Evolutionary conservation across 805 yeast genomes (phyloP).

Genomic region (Candida koratica): DNA sequence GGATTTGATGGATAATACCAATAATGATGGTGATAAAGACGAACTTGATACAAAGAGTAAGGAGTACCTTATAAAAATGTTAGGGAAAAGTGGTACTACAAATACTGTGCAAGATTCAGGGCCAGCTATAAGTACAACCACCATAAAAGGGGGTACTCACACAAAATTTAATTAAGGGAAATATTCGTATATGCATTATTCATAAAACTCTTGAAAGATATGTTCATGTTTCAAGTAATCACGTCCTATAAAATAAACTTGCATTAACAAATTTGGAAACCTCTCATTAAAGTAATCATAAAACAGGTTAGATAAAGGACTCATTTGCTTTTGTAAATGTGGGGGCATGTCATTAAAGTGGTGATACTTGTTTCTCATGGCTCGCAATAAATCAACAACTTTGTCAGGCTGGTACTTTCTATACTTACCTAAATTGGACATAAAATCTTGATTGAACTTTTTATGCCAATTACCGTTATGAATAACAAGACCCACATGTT

Average conservation of each 20-base stretch:
- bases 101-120: conserved; percentile 15
- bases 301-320: conserved; percentile 81
- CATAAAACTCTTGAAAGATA: conserved; percentile 41
- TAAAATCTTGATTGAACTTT: conserved; percentile 65
- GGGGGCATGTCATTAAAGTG: conserved; percentile 88
- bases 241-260: conserved; percentile 60
- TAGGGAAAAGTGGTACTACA: conserved; percentile 29
- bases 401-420: conserved; percentile 79
- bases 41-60: conserved; percentile 30
- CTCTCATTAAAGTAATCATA: conserved; percentile 66
- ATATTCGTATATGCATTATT: conserved; percentile 12
- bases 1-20: conserved; percentile 25
- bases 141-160: conserved; percentile 32
- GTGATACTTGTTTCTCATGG: conserved; percentile 88
- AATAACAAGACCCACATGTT: conserved; percentile 44
- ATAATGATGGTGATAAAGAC: conserved; percentile 19
- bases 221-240: conserved; percentile 61
- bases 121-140: conserved; percentile 38
- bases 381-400: conserved; percentile 81
- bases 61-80: conserved; percentile 43
- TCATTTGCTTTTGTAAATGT: conserved; percentile 59
- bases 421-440: conserved; percentile 84
- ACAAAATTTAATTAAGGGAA: conserved; percentile 25
- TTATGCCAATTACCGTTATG: conserved; percentile 72
- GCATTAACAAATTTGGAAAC: conserved; percentile 79